These are phyloP conservation scores for Ceratobasidium sp. DNA, from an alignment of 1,284 basidiomycete genomes.

Conservation along the genomic window DNA sequence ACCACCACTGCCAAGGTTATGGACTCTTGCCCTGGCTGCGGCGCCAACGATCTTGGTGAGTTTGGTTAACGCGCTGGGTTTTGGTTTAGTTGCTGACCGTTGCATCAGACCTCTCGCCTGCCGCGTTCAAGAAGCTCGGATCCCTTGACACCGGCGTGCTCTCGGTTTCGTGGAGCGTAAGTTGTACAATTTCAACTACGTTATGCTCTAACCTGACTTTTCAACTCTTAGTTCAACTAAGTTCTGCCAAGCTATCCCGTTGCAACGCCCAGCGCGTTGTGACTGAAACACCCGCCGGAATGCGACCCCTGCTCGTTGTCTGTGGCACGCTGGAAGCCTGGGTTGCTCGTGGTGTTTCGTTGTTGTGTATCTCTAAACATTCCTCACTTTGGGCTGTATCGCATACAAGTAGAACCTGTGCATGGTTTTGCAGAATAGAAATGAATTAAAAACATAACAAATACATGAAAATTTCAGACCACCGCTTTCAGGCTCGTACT, in stretches of 20 bases:
- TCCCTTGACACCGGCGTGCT: conserved; percentile 39
- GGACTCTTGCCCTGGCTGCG: conserved; percentile 48
- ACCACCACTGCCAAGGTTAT: conserved; percentile 44
- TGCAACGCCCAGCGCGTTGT: conserved; percentile 10
- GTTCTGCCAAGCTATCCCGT: not conserved
- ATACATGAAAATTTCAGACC: not conserved
- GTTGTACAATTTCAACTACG: not conserved
- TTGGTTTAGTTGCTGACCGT: not conserved
- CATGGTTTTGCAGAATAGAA: not conserved
- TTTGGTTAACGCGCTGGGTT: not conserved
- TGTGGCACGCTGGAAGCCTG: conserved; percentile 41
- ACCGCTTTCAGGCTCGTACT: no score
- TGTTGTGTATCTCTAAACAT: conserved; percentile 33
- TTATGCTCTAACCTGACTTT: not conserved
- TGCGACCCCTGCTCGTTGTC: conserved; percentile 29
- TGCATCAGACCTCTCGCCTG: conserved; percentile 44
- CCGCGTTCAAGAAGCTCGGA: conserved; percentile 46
- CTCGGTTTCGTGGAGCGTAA: conserved; percentile 45
- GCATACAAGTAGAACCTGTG: conserved; percentile 12
- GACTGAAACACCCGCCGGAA: conserved; percentile 13
- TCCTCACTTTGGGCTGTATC: conserved; percentile 18
- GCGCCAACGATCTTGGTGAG: conserved; percentile 42
- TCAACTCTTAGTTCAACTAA: not conserved
- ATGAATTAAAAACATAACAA: conserved; percentile 3
- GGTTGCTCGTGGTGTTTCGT: conserved; percentile 12